Evolutionary conservation across 1,284 basidiomycete species (phyloP).

Genomic region (Moesziomyces sp.): DNA sequence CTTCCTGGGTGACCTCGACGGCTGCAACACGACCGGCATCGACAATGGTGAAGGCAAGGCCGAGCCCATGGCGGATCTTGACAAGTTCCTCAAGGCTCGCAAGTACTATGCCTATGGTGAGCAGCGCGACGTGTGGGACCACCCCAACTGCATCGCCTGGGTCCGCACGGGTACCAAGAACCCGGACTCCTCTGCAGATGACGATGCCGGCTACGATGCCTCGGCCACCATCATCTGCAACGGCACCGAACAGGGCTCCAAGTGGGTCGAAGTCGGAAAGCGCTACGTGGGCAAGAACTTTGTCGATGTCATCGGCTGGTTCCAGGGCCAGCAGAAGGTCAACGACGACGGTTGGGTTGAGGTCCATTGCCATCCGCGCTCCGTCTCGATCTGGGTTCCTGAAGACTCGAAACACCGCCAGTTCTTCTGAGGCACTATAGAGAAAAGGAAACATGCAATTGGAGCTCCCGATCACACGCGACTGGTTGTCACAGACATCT

Average conservation of each 20-base stretch:
- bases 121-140: conserved; percentile 67
- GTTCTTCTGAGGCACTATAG: conserved; percentile 16
- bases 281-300: conserved; percentile 46
- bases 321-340: conserved; percentile 46
- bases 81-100: conserved; percentile 71
- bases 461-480: too few relatives aligned
- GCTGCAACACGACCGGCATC: conserved; percentile 60
- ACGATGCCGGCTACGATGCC: conserved; percentile 45
- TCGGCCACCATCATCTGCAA: conserved; percentile 59
- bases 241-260: conserved; percentile 45
- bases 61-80: conserved; percentile 54
- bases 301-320: conserved; percentile 56
- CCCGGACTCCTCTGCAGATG: conserved; percentile 1
- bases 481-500: too few relatives aligned
- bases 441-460: too few relatives aligned
- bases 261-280: conserved; percentile 57
- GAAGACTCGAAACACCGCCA: conserved; percentile 44
- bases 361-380: conserved; percentile 41
- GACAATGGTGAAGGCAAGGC: conserved; percentile 68
- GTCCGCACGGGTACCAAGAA: conserved; percentile 35
- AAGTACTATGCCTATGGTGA: conserved; percentile 73
- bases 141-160: conserved; percentile 56
- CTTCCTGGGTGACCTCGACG: conserved; percentile 88
- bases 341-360: conserved; percentile 57
- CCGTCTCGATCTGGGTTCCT: conserved; percentile 49